Base-by-base conservation (phyloP, 257 asterid species). In the Perilla frutescens region DNA sequence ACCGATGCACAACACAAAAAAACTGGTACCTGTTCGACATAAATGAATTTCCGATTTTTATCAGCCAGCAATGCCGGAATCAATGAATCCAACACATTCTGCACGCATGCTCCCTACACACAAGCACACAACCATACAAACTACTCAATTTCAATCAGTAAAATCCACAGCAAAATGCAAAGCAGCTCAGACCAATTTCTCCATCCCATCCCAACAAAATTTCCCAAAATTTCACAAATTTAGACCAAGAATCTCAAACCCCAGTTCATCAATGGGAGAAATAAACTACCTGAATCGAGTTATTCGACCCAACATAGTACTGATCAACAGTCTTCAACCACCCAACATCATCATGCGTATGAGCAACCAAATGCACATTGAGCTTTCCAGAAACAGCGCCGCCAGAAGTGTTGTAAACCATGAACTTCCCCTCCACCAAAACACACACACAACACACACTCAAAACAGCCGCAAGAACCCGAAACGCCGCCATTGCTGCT, bases 311-410 rank as follows among this genome's bases (percentile, higher is more conserved):
- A 71, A 92, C 98, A 72, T 95, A 95, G 84, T 95, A 95, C 84
- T 94, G 99, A 82, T 94, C 98, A 34, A 94, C 72, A 48, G 98
- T 93, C 83, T 93, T 93, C 84, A 93, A 76, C 99, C 99, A 95
- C 26, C 99, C 99, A 61, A 95, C 99, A 81, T 95, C 99, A 43
- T 95, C 99, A 26, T 95, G 99, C 10, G 96, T 79, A 36, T 95
- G 99, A 78, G 99, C 84, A 76, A 95, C 99, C 88, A 95, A 77
- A 82, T 95, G 99, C 77, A 95, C 99, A 78, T 95, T 95, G 41
- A 95, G 83, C 78, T 86, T 95, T 50, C 86, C 91, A 29, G 82
- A 74, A 26, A 87, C 97, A 79, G 83, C 75, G 15, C 85, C 87
- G 3, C 79, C 82, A 31, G 89, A 82, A 51, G 99, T 95, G 83